Percentiles rank a stretch among this genome's conserved stretches.
These are phyloP conservation scores for Rhynchospora breviuscula DNA, from an alignment of 176 grass and related monocot species.

Conservation along the genomic window DNA sequence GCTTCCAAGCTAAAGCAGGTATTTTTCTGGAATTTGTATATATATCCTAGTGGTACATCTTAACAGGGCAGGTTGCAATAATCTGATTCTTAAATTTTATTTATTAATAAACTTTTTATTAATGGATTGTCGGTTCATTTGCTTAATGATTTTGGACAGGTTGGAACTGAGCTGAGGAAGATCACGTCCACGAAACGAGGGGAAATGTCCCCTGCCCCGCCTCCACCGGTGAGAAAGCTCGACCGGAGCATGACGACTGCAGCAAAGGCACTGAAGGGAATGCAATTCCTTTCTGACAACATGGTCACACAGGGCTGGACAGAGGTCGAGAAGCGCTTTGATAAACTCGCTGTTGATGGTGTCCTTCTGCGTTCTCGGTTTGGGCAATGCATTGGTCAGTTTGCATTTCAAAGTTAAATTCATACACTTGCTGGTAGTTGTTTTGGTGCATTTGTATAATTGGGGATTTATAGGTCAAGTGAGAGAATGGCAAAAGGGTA, in stretches of 20 bases:
- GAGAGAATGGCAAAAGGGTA: not conserved
- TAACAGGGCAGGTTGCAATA: not conserved
- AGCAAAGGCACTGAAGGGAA: conserved; percentile 47
- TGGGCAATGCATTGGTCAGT: conserved; percentile 80
- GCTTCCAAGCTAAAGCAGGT: conserved; percentile 52
- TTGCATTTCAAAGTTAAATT: not conserved
- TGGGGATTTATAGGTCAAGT: not conserved
- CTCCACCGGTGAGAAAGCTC: conserved; percentile 26
- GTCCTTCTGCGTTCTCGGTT: conserved; percentile 72
- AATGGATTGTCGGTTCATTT: not conserved
- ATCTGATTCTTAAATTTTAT: not conserved
- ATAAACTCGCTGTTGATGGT: conserved; percentile 62
- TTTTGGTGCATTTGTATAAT: not conserved
- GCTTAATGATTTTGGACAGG: not conserved
- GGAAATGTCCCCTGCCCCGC: not conserved
- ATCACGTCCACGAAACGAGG: conserved; percentile 37
- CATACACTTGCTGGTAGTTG: not conserved
- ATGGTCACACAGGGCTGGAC: conserved; percentile 63
- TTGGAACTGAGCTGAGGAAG: conserved; percentile 37
- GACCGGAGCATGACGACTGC: conserved; percentile 64
- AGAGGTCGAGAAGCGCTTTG: conserved; percentile 66
- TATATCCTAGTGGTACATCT: not conserved
- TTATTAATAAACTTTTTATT: not conserved
- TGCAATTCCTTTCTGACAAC: conserved; percentile 73
- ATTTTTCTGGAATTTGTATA: not conserved